Percentiles rank a stretch among this genome's conserved stretches.
phyloP scores from a whole-genome alignment of 345 rosid species.

The Conringia planisiliqua region DNA sequence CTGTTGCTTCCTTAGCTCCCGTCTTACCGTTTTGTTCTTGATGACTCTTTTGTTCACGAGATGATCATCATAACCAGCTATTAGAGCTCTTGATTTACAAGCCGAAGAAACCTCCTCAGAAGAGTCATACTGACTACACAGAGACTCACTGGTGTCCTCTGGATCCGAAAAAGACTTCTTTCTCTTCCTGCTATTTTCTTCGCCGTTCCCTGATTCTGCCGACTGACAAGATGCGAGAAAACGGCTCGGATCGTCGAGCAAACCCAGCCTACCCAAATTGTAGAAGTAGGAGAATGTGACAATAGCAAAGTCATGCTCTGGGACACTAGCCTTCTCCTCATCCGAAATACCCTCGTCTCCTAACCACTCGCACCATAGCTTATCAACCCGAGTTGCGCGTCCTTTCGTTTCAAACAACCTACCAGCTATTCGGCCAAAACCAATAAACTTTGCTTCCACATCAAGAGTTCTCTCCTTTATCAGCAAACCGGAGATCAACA shows the following conservation, averaged over 20 bases:
- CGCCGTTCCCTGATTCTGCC: constrained; percentile 37
- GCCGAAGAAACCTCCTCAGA: constrained; percentile 66
- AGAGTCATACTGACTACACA: constrained; percentile 56
- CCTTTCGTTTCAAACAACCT: constrained; percentile 47
- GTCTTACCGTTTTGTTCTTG: constrained; percentile 57
- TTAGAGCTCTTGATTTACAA: constrained; percentile 43
- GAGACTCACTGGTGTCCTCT: constrained; percentile 62
- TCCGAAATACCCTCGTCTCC: constrained; percentile 42
- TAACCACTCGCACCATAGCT: constrained; percentile 95
- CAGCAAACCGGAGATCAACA: constrained; percentile 53
- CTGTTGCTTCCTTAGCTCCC: constrained; percentile 81
- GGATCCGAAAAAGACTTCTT: constrained; percentile 80
- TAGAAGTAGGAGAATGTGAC: constrained; percentile 55
- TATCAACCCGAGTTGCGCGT: constrained; percentile 39
- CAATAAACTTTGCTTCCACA: constrained; percentile 54
- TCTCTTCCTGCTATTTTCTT: constrained; percentile 45
- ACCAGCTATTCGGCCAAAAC: constrained; percentile 59
- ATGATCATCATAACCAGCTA: constrained; percentile 56
- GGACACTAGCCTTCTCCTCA: constrained; percentile 35
- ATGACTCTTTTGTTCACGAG: constrained; percentile 50
- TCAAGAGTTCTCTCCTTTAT: constrained; percentile 57
- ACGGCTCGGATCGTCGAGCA: constrained; percentile 51
- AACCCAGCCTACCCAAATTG: constrained; percentile 71
- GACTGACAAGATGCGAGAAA: constrained; percentile 50
- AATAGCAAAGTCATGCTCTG: constrained; percentile 71